phyloP scores from a whole-genome alignment of 768 basidiomycete genomes.

The Kwoniella europaea region DNA sequence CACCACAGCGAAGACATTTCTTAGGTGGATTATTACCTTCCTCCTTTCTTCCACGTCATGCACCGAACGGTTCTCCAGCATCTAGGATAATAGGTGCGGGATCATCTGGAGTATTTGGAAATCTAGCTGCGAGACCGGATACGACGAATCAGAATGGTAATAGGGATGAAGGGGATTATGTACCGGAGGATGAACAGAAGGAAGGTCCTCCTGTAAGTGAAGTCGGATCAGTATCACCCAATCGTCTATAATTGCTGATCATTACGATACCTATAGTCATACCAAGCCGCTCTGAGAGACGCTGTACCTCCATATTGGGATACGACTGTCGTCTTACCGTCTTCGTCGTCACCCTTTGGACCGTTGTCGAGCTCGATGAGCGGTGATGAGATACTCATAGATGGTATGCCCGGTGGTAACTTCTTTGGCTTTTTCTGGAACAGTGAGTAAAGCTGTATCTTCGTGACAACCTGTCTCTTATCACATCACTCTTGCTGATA shows the following conservation, averaged over 20 bases:
- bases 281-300: conserved; percentile 83
- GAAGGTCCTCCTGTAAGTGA: conserved; percentile 83
- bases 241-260: neutral
- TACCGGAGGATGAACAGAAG: conserved; percentile 78
- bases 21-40: conserved; percentile 50
- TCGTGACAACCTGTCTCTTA: neutral
- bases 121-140: conserved; percentile 86
- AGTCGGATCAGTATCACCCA: neutral
- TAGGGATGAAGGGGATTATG: conserved; percentile 63
- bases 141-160: conserved; percentile 50
- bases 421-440: conserved; percentile 58
- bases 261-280: conserved; percentile 65
- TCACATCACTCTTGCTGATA: neutral
- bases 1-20: conserved; percentile 64
- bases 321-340: conserved; percentile 85
- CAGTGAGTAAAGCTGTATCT: conserved; percentile 32
- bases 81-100: conserved; percentile 57
- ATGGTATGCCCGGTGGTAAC: conserved; percentile 85
- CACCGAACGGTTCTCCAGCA: conserved; percentile 14
- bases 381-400: conserved; percentile 77
- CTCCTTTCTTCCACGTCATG: conserved; percentile 36
- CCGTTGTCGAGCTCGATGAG: conserved; percentile 64
- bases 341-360: conserved; percentile 54
- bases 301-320: conserved; percentile 96
- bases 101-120: conserved; percentile 95